Evolutionary conservation across 106 monocot genomes (phyloP).

Genomic region (Acorus gramineus): DNA sequence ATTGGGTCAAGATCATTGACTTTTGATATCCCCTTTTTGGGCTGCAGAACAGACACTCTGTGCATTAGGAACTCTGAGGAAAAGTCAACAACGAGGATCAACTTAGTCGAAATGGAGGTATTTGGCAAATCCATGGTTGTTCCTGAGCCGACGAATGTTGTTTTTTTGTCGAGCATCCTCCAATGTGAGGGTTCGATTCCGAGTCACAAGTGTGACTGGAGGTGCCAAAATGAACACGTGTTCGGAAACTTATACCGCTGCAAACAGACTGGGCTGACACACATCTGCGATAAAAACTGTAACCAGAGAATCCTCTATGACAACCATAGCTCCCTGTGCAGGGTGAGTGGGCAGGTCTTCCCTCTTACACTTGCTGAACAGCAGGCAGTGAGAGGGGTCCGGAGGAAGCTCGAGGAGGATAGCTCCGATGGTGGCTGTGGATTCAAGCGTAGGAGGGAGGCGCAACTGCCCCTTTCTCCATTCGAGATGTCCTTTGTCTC

Average conservation of each 20-base stretch:
- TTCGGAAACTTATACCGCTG: slow-evolving; percentile 96
- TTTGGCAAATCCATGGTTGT: slow-evolving; percentile 28
- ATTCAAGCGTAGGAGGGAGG: slow-evolving; percentile 82
- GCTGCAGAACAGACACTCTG: too few species aligned
- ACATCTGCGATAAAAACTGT: slow-evolving; percentile 98
- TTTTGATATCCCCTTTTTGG: too few species aligned
- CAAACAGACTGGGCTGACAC: slow-evolving; percentile 79
- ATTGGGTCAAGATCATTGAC: too few species aligned
- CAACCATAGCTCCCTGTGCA: slow-evolving; percentile 97
- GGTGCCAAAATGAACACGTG: slow-evolving; percentile 85
- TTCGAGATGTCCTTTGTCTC: slow-evolving; percentile 85
- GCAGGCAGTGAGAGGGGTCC: slow-evolving; percentile 82
- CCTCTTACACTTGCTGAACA: slow-evolving; percentile 77
- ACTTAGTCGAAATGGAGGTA: slow-evolving; percentile 30
- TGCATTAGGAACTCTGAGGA: too few species aligned
- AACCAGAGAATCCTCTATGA: slow-evolving; percentile 97
- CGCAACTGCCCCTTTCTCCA: slow-evolving; percentile 73
- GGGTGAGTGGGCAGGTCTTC: slow-evolving; percentile 85
- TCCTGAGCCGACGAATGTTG: slow-evolving; percentile 46
- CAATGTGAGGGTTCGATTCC: slow-evolving; percentile 28
- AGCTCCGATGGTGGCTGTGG: slow-evolving; percentile 27
- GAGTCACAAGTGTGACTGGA: slow-evolving; percentile 85
- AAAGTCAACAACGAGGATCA: too few species aligned
- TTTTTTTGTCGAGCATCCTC: slow-evolving; percentile 50
- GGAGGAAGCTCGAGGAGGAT: slow-evolving; percentile 73